Evolutionary conservation across 192 early-diverging fungal genomes (phyloP).

Genomic region (Gonapodya prolifera): DNA sequence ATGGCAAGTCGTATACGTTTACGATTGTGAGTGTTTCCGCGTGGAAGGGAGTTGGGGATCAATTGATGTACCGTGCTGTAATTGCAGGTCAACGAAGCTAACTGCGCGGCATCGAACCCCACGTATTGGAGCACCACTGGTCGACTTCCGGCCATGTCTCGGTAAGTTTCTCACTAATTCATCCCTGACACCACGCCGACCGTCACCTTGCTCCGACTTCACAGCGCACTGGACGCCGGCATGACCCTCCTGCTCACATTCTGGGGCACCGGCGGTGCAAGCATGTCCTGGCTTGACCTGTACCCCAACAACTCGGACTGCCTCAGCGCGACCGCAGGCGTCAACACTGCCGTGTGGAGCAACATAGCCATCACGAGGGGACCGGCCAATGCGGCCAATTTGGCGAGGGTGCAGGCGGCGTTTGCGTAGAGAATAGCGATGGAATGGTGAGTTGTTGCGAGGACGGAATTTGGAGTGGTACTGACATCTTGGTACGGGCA

Average conservation of each 20-base stretch:
- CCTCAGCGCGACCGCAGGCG: background rate
- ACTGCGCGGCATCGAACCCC: background rate
- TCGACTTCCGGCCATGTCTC: constrained; percentile 11
- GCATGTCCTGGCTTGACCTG: constrained; percentile 24
- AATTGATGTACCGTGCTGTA: background rate
- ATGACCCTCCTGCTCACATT: constrained; percentile 22
- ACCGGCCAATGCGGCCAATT: too few relatives aligned
- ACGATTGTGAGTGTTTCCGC: background rate
- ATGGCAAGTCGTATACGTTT: background rate
- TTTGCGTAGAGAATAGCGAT: too few relatives aligned
- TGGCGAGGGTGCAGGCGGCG: too few relatives aligned
- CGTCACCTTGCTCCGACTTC: too few relatives aligned
- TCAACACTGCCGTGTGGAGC: background rate
- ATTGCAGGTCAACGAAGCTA: constrained; percentile 6
- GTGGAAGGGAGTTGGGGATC: background rate
- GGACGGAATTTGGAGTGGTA: too few relatives aligned
- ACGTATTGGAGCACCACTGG: constrained; percentile 14
- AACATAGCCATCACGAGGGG: background rate
- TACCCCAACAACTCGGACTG: constrained; percentile 11
- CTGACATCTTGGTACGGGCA: too few relatives aligned
- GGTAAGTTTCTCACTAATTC: background rate
- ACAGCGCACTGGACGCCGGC: constrained; percentile 13
- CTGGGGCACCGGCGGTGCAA: constrained; percentile 19
- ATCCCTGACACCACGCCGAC: background rate
- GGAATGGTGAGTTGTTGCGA: too few relatives aligned